These are phyloP conservation scores for Vanrija sp. DNA, from an alignment of 1,284 basidiomycete species.

Conservation along the genomic window DNA sequence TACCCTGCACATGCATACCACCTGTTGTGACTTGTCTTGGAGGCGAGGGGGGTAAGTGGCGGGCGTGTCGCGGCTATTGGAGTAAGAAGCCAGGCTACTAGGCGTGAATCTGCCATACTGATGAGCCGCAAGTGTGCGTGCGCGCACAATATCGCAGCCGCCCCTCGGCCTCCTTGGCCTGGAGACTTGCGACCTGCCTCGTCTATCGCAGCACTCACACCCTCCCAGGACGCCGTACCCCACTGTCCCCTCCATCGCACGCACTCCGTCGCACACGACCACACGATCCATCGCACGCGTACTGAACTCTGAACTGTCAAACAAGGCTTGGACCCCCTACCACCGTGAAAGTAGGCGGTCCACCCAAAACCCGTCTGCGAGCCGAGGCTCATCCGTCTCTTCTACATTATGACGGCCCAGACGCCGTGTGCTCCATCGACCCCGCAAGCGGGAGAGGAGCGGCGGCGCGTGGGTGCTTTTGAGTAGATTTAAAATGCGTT, in stretches of 20 bases:
- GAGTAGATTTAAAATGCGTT: conserved; percentile 26
- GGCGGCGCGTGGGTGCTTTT: conserved; percentile 35
- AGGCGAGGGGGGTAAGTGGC: too few relatives aligned
- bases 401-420: conserved; percentile 39
- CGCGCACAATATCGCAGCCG: too few relatives aligned
- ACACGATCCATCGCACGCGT: background rate
- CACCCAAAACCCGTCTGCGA: conserved; percentile 38
- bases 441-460: conserved; percentile 17
- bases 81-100: too few relatives aligned
- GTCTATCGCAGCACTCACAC: too few relatives aligned
- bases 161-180: too few relatives aligned
- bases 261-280: too few relatives aligned
- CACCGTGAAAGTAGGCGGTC: conserved; percentile 27
- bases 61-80: too few relatives aligned
- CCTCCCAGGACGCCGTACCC: background rate
- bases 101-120: too few relatives aligned
- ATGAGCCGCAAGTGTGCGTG: too few relatives aligned
- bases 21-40: background rate
- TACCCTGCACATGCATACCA: conserved; percentile 23
- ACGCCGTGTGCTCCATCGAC: conserved; percentile 6
- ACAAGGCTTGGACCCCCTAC: conserved; percentile 38
- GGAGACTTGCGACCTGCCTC: too few relatives aligned
- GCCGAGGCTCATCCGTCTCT: conserved; percentile 19
- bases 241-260: background rate
- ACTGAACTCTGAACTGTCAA: conserved; percentile 28